These are phyloP conservation scores for Mucor saturninus DNA, from an alignment of 371 early-diverging fungal species.

Conservation along the genomic window DNA sequence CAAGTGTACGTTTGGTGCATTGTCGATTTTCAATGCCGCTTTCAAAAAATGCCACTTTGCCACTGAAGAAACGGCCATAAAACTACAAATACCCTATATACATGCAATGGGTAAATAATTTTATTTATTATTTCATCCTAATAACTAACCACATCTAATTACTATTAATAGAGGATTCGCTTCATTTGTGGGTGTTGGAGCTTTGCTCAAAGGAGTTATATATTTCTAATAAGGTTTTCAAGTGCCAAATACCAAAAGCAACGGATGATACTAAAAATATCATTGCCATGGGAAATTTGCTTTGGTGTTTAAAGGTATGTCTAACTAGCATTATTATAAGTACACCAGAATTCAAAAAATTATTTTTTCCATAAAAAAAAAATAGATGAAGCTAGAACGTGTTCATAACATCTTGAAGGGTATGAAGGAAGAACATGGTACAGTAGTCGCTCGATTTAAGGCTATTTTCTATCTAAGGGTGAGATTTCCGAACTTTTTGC, in stretches of 20 bases:
- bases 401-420: background rate
- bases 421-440: slow-evolving; percentile 15
- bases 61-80: slow-evolving; percentile 1
- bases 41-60: slow-evolving; percentile 14
- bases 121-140: slow-evolving; percentile 14
- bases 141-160: slow-evolving; percentile 5
- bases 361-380: background rate
- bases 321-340: background rate
- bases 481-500: no score
- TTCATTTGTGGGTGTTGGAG: slow-evolving; percentile 24
- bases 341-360: slow-evolving; percentile 2
- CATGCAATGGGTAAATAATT: slow-evolving; percentile 23
- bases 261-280: slow-evolving; percentile 10
- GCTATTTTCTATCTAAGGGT: no score
- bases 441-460: no score
- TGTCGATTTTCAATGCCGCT: slow-evolving; percentile 12
- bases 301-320: slow-evolving; percentile 16
- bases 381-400: slow-evolving; percentile 12
- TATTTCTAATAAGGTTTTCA: slow-evolving; percentile 14
- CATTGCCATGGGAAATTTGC: slow-evolving; percentile 18
- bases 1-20: slow-evolving; percentile 16
- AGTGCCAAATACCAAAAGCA: slow-evolving; percentile 6
- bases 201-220: slow-evolving; percentile 19
- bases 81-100: slow-evolving; percentile 9
- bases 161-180: slow-evolving; percentile 9